A percentile compares a stretch with the other conserved stretches of the same genome.
Evolutionary conservation across 805 yeast genomes (phyloP).

Genomic region (Grigorovia transvaalensis): DNA sequence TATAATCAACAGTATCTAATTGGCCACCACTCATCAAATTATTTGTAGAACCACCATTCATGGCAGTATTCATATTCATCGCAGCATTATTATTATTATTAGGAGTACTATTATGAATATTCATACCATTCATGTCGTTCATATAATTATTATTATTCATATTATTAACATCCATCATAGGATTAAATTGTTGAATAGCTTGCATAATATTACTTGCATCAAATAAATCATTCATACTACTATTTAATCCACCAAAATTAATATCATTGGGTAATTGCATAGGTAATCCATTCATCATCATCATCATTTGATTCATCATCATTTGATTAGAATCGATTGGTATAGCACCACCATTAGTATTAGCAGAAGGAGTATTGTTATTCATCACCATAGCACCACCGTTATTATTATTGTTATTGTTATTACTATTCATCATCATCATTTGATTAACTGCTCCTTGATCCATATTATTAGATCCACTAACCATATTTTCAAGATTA

Average conservation of each 20-base stretch:
- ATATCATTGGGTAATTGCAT: background rate
- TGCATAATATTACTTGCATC: constrained; percentile 25
- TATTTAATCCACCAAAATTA: constrained; percentile 1
- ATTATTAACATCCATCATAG: constrained; percentile 2
- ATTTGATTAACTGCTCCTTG: no score
- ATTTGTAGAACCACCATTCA: background rate
- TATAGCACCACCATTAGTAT: no score
- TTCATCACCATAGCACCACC: no score
- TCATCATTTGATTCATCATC: background rate
- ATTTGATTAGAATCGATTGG: background rate
- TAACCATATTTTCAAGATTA: background rate
- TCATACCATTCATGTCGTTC: constrained; percentile 1
- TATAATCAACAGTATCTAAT: background rate
- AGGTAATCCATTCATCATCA: background rate
- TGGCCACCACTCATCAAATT: background rate
- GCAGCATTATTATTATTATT: background rate
- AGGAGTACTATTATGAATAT: background rate
- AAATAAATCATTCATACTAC: constrained; percentile 10
- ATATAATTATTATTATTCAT: constrained; percentile 1
- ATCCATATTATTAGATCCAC: background rate
- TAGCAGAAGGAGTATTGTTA: no score
- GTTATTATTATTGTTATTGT: no score
- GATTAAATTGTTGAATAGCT: constrained; percentile 12
- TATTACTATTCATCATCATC: no score
- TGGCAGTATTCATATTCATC: background rate